Evolutionary conservation across 306 rosid species (phyloP).

Genomic region (Herpetospermum pedunculosum): DNA sequence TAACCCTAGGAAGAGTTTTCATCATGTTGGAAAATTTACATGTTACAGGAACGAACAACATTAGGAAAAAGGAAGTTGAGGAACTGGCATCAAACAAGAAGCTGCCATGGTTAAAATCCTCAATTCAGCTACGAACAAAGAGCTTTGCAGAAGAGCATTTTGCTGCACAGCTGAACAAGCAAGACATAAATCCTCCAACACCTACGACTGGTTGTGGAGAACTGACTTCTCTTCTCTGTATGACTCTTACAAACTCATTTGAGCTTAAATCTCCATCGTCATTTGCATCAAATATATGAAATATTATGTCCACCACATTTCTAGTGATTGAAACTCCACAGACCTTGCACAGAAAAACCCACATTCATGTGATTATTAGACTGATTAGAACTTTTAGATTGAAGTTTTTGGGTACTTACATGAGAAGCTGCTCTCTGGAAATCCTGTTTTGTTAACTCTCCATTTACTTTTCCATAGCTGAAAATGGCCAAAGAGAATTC

Average conservation of each 20-base stretch:
- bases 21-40: background rate
- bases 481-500: constrained; percentile 63
- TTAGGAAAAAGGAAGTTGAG: background rate
- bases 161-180: constrained; percentile 40
- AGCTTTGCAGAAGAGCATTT: constrained; percentile 32
- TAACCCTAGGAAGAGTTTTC: background rate
- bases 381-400: background rate
- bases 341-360: constrained; percentile 29
- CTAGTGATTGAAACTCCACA: constrained; percentile 44
- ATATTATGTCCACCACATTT: constrained; percentile 54
- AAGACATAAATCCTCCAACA: constrained; percentile 29
- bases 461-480: constrained; percentile 66
- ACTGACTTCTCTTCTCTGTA: constrained; percentile 35
- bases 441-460: constrained; percentile 47
- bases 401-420: constrained; percentile 19
- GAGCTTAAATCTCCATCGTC: constrained; percentile 49
- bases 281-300: constrained; percentile 58
- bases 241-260: constrained; percentile 48
- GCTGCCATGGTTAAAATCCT: background rate
- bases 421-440: constrained; percentile 79
- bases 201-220: constrained; percentile 13
- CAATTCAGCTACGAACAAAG: background rate
- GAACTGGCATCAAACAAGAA: background rate
- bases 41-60: background rate
- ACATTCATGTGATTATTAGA: background rate